These are phyloP conservation scores for Smittium culicis DNA, from an alignment of 371 early-diverging fungal genomes.

Conservation along the genomic window DNA sequence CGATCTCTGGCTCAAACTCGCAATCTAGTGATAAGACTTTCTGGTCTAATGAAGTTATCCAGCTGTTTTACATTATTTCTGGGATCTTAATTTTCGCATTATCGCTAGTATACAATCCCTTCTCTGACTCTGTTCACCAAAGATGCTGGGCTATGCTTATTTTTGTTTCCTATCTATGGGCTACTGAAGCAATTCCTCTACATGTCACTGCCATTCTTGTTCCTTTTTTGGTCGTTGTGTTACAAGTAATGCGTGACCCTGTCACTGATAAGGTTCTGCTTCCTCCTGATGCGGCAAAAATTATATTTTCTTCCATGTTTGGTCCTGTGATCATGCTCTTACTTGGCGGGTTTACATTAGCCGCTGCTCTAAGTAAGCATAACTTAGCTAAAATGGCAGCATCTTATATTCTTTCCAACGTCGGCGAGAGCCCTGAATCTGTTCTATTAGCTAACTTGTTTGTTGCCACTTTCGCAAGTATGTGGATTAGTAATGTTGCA, in stretches of 20 bases:
- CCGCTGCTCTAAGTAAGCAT: constrained; percentile 81
- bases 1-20: constrained; percentile 8
- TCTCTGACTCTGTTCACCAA: constrained; percentile 49
- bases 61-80: constrained; percentile 16
- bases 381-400: constrained; percentile 86
- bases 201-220: constrained; percentile 83
- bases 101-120: constrained; percentile 37
- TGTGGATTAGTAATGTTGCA: constrained; percentile 97
- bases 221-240: constrained; percentile 68
- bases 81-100: constrained; percentile 42
- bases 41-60: constrained; percentile 18
- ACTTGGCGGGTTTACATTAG: constrained; percentile 88
- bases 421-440: constrained; percentile 64
- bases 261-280: constrained; percentile 13
- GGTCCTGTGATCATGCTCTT: constrained; percentile 89
- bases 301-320: constrained; percentile 84
- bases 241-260: constrained; percentile 62
- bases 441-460: constrained; percentile 87
- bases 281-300: constrained; percentile 62
- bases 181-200: constrained; percentile 84
- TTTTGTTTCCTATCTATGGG: constrained; percentile 83
- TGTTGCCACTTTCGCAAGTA: constrained; percentile 84
- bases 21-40: constrained; percentile 10
- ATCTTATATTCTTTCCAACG: constrained; percentile 69
- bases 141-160: constrained; percentile 78